phyloP scores from a whole-genome alignment of 192 early-diverging fungal genomes.

The Blastocladiella britannica region DNA sequence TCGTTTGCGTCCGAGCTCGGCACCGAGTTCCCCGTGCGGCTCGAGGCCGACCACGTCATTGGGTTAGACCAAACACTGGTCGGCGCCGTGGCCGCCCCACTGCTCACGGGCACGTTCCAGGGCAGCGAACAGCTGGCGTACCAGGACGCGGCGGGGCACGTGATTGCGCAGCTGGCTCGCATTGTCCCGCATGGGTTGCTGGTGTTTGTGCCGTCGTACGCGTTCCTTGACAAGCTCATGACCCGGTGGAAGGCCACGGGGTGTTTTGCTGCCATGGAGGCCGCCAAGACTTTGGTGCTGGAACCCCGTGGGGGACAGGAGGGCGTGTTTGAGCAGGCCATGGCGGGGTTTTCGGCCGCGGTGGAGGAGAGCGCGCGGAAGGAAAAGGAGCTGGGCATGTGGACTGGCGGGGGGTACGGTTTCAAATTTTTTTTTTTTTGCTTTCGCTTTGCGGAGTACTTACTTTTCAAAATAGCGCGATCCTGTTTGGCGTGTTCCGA shows the following conservation, averaged over 20 bases:
- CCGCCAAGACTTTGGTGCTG: conserved; percentile 13
- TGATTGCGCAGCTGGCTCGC: conserved; percentile 13
- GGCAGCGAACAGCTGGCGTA: conserved; percentile 17
- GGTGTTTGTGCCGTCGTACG: conserved; percentile 22
- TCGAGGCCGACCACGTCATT: conserved; percentile 51
- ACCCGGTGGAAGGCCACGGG: conserved; percentile 19
- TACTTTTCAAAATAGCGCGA: no score
- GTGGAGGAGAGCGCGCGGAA: conserved; percentile 9
- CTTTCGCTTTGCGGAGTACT: no score
- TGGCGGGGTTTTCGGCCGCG: conserved; percentile 10
- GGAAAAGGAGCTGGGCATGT: not conserved
- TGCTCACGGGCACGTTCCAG: conserved; percentile 18
- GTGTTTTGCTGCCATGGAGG: conserved; percentile 7
- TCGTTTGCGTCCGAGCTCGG: conserved; percentile 36
- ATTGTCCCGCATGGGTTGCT: conserved; percentile 19
- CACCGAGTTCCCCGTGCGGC: conserved; percentile 19
- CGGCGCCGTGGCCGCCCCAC: conserved; percentile 17
- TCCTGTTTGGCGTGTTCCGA: conserved; percentile 28
- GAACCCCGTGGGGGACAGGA: conserved; percentile 17
- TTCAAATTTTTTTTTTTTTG: no score
- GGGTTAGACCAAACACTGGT: conserved; percentile 31
- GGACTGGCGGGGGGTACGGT: not conserved
- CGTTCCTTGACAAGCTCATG: conserved; percentile 16
- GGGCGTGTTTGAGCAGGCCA: conserved; percentile 16
- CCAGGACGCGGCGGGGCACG: conserved; percentile 30